phyloP scores from a whole-genome alignment of 2,329 filamentous ascomycete genomes.

The Xylariaceae sp. region DNA sequence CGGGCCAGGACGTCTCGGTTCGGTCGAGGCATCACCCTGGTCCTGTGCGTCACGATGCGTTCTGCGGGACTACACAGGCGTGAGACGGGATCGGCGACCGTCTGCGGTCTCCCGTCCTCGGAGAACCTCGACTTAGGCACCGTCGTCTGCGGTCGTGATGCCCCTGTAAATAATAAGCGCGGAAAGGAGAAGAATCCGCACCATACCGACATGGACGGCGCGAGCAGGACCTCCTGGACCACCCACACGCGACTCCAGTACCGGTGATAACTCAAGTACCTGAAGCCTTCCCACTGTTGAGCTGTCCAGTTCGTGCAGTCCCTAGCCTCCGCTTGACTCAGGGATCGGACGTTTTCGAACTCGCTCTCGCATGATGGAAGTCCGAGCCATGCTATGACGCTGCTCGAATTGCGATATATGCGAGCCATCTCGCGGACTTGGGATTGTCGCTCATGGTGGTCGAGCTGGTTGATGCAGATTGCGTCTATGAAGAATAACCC shows the following conservation, averaged over 20 bases:
- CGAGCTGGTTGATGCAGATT: slow-evolving; percentile 21
- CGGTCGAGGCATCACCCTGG: slow-evolving; percentile 3
- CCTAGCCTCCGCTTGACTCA: slow-evolving; percentile 1
- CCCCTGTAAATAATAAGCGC: slow-evolving; percentile 9
- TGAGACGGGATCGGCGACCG: neutral
- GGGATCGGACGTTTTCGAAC: slow-evolving; percentile 1
- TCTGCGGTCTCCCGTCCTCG: neutral
- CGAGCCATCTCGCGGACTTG: slow-evolving; percentile 19
- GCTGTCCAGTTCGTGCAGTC: slow-evolving; percentile 5
- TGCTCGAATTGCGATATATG: slow-evolving; percentile 13
- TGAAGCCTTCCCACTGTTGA: slow-evolving; percentile 13
- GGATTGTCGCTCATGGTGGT: slow-evolving; percentile 6
- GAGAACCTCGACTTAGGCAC: neutral
- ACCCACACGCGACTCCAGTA: slow-evolving; percentile 24
- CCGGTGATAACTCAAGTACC: slow-evolving; percentile 18
- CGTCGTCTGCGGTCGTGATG: neutral
- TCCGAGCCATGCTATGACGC: slow-evolving; percentile 20
- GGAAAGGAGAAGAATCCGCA: slow-evolving; percentile 19
- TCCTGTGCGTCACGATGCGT: slow-evolving; percentile 10
- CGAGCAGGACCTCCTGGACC: slow-evolving; percentile 24
- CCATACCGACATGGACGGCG: slow-evolving; percentile 14
- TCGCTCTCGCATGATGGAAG: neutral
- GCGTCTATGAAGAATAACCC: slow-evolving; percentile 24
- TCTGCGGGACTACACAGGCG: slow-evolving; percentile 13
- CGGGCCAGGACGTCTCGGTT: slow-evolving; percentile 3